Evolutionary conservation across 2,329 filamentous ascomycete species (phyloP), one percentile per base, ranked within the genome.

Genomic region (Dendryphion nanum): DNA sequence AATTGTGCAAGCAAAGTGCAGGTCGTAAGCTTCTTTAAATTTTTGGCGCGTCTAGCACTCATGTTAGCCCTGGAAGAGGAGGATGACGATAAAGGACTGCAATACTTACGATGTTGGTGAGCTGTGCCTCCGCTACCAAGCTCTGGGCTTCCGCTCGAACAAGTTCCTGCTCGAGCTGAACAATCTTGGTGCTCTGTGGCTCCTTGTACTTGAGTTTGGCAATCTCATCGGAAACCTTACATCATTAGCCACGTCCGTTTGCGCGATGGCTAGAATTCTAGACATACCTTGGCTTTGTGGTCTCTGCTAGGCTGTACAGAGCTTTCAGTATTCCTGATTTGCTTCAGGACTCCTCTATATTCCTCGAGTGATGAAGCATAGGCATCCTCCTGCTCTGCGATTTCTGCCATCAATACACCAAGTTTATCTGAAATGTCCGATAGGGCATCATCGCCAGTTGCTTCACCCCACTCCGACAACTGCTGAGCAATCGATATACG

Each of bases 141-240:
- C 89, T 94, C 74, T 97, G 90, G 3, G 93, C 93, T 74, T 98
- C 93, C 17, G 91, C 90, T 50, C 93, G 79, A 37, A 98, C 90
- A 37, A 98, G 82, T 74, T 97, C 93, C 73, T 98, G 93, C 74
- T 98, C 93, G 37, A 97, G 77, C 16, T 85, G 85, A 23, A 89
- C 82, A 38, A 97, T 73, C 63, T 82, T 86, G 19, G 86, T 76
- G 59, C 85, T 94, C 61, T 86, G 81, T 5, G 90, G 89, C 69
- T 97, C 93, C 73, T 93, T 96, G 67, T 85, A 79, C 76, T 95
- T 96, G 53, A 96, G 72, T 69, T 83, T 87, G 51, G 87, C 83
- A 56, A 98, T 95, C 68, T 98, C 91, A 61, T 97, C 91, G 41
- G 83, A 77, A 47, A 97, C 84, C 78, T 75, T 24, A 4, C 34